These are phyloP conservation scores for Trametes cingulata DNA, from an alignment of 768 basidiomycete species.

Conservation along the genomic window DNA sequence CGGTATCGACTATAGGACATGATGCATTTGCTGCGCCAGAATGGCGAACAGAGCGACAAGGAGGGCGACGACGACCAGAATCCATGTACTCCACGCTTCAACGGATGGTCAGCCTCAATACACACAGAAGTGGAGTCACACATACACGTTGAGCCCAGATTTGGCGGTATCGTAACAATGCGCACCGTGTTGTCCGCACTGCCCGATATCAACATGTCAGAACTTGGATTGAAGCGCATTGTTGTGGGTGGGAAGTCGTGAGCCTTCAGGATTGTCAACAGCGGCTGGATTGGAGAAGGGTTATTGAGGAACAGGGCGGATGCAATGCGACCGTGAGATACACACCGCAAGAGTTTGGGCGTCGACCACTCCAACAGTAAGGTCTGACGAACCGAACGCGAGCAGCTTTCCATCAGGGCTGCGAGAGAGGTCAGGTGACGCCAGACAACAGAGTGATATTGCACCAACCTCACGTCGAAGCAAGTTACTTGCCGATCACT, in stretches of 20 bases:
- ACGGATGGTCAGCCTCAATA: not conserved
- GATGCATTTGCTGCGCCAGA: slow-evolving; percentile 29
- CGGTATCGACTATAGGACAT: not conserved
- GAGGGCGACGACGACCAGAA: slow-evolving; percentile 30
- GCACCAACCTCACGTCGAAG: slow-evolving; percentile 79
- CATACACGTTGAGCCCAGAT: slow-evolving; percentile 55
- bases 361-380: slow-evolving; percentile 83
- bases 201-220: slow-evolving; percentile 80
- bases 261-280: slow-evolving; percentile 85
- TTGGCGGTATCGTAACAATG: slow-evolving; percentile 69
- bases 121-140: slow-evolving; percentile 14
- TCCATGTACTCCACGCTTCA: slow-evolving; percentile 33
- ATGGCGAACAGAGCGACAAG: slow-evolving; percentile 36
- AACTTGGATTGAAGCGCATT: slow-evolving; percentile 82
- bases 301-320: not conserved
- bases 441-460: not conserved
- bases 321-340: not conserved
- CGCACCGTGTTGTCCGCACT: slow-evolving; percentile 90
- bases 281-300: slow-evolving; percentile 55
- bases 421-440: not conserved
- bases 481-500: slow-evolving; percentile 82
- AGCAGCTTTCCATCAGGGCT: slow-evolving; percentile 82
- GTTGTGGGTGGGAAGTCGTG: slow-evolving; percentile 95
- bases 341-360: slow-evolving; percentile 74
- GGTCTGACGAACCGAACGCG: slow-evolving; percentile 86